Evolutionary conservation across 1,139 yeast genomes (phyloP).

Genomic region (Zygosaccharomyces pseudobailii): DNA sequence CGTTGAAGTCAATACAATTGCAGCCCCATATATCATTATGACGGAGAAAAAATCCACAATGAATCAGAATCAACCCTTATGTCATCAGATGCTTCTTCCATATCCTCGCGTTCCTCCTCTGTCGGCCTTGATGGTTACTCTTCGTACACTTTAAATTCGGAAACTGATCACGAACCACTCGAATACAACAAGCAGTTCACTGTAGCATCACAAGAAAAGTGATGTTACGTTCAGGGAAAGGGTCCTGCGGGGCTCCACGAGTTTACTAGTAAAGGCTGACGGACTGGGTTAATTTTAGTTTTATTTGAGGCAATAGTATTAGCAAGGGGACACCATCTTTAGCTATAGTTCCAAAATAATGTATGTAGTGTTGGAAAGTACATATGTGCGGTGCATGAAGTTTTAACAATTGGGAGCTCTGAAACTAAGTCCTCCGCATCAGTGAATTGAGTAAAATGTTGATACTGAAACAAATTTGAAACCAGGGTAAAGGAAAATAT

Average conservation of each 20-base stretch:
- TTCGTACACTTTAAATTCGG: conserved; percentile 10
- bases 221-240: conserved; percentile 1
- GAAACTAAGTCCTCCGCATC: background rate
- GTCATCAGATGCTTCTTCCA: conserved; percentile 7
- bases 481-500: background rate
- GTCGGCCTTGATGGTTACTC: conserved; percentile 9
- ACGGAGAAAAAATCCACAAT: conserved; percentile 3
- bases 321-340: background rate
- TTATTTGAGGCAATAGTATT: background rate
- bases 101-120: conserved; percentile 7
- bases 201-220: conserved; percentile 1
- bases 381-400: conserved; percentile 4
- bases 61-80: conserved; percentile 11
- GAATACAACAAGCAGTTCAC: conserved; percentile 4
- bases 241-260: background rate
- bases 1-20: conserved; percentile 9
- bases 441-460: background rate
- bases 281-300: background rate
- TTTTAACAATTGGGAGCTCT: background rate
- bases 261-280: background rate
- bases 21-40: conserved; percentile 1
- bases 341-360: background rate
- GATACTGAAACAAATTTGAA: background rate
- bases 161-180: conserved; percentile 4
- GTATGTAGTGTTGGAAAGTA: conserved; percentile 3